Base-by-base conservation (phyloP, 208 protist species). In the Herpetomonas samuelpessoai region DNA sequence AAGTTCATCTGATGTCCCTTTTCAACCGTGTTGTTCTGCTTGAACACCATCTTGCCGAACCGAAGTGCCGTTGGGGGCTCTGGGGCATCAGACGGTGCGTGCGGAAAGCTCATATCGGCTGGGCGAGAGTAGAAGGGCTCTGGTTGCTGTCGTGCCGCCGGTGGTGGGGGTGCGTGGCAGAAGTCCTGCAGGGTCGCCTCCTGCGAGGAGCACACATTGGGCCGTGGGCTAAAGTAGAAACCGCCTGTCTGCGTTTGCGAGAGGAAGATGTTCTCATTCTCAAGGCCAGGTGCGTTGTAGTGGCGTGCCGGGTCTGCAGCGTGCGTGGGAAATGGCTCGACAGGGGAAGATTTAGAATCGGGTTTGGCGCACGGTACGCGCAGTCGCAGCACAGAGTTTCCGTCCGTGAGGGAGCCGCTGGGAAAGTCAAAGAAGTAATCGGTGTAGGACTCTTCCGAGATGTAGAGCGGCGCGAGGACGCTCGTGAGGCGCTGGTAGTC, bases 351-450 rank as follows among this genome's bases (percentile, higher is more conserved):
- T 1, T 28, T 53, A 14, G 28, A 31, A 10, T 35, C 29, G 1
- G 46, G 44, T 30, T 65, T 65, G n/a, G 35, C 16, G 50, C 62
- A 76, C 18, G 75, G 79, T 2, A 91, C 77, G 39, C 87, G 87
- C 61, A 93, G 62, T 24, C 87, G 81, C 39, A 91, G 73, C 14
- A 88, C 67, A 12, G 67, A 71, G 39, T 59, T 65, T 10, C 59
- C 44, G 41, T 72, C 61, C 49, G 65, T 64, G 3, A 93, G 52
- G 0, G 68, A 58, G 10, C 51, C 38, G 26, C 62, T 72, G 12
- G 62, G 52, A 39, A 81, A 89, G 58, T 93, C 87, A 58, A 91
- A 93, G 56, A 91, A 93, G 41, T 76, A 79, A 61, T 91, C 83
- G 29, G 52, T 73, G 57, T 91, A 83, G 46, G 55, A 73, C 50